phyloP scores from a whole-genome alignment of 495 filamentous ascomycete genomes.

The Neurospora sp. region DNA sequence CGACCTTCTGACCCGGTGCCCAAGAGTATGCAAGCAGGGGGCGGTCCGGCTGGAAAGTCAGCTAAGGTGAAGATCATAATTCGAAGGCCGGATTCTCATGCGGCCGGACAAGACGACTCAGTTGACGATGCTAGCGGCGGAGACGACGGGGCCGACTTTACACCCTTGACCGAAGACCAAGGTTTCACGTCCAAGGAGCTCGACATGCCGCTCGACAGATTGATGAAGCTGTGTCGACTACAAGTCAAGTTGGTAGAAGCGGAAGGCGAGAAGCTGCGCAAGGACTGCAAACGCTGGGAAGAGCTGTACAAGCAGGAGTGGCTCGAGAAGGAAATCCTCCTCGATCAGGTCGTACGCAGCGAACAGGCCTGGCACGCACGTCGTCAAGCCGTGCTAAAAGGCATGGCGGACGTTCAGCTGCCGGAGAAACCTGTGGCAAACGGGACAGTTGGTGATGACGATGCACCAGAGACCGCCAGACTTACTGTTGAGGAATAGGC shows the following conservation, averaged over 20 bases:
- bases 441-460: conserved; percentile 1
- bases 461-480: background rate
- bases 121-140: conserved; percentile 42
- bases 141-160: conserved; percentile 36
- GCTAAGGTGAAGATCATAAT: conserved; percentile 58
- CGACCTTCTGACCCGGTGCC: conserved; percentile 81
- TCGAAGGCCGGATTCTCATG: conserved; percentile 45
- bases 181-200: conserved; percentile 68
- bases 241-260: conserved; percentile 75
- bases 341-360: conserved; percentile 43
- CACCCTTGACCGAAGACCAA: conserved; percentile 46
- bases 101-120: conserved; percentile 43
- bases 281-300: conserved; percentile 55
- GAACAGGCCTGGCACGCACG: conserved; percentile 42
- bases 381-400: conserved; percentile 31
- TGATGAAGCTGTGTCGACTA: conserved; percentile 63
- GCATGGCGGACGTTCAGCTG: conserved; percentile 22
- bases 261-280: conserved; percentile 52
- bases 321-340: conserved; percentile 67
- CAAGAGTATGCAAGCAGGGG: conserved; percentile 52
- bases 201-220: conserved; percentile 52
- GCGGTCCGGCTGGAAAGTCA: conserved; percentile 43
- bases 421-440: background rate
- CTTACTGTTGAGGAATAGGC: background rate
- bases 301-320: conserved; percentile 65